phyloP scores from a whole-genome alignment of 2,329 filamentous ascomycete genomes.

The Alternaria sp. region DNA sequence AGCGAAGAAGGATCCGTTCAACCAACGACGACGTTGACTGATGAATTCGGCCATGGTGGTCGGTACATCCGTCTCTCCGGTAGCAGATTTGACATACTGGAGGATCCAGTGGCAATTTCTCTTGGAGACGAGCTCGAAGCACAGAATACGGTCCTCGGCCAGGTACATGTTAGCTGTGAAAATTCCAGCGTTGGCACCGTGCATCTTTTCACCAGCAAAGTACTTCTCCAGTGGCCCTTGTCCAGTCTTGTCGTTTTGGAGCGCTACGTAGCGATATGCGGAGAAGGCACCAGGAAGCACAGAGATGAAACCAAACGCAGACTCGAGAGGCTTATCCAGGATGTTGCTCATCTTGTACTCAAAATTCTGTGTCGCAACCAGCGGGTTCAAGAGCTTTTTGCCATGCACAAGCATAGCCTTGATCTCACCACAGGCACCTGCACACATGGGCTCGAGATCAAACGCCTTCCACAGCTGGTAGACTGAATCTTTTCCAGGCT shows the following conservation, averaged over 20 bases:
- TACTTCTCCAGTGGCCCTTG: constrained; percentile 95
- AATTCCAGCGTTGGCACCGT: constrained; percentile 90
- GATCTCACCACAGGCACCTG: constrained; percentile 97
- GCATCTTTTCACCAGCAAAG: constrained; percentile 95
- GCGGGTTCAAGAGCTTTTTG: constrained; percentile 88
- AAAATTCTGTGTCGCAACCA: constrained; percentile 97
- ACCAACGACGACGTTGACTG: constrained; percentile 92
- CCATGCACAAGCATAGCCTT: constrained; percentile 95
- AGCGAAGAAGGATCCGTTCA: constrained; percentile 98
- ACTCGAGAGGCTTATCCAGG: constrained; percentile 95
- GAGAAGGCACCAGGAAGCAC: constrained; percentile 97
- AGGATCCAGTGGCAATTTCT: constrained; percentile 97
- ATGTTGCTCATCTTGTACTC: constrained; percentile 99
- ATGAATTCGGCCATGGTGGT: constrained; percentile 95
- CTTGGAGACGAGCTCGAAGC: constrained; percentile 97
- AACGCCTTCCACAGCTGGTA: constrained; percentile 99
- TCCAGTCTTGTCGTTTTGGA: constrained; percentile 96
- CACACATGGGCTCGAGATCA: constrained; percentile 96
- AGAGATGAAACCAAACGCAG: constrained; percentile 96
- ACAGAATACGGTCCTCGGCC: constrained; percentile 97
- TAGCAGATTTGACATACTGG: constrained; percentile 98
- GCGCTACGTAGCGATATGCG: constrained; percentile 92
- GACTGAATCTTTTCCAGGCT: constrained; percentile 91
- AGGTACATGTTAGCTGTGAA: constrained; percentile 99
- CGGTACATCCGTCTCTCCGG: constrained; percentile 95